Percentiles rank a stretch among this genome's conserved stretches.
phyloP scores from a whole-genome alignment of 306 rosid species.

The Cajanus cajan region DNA sequence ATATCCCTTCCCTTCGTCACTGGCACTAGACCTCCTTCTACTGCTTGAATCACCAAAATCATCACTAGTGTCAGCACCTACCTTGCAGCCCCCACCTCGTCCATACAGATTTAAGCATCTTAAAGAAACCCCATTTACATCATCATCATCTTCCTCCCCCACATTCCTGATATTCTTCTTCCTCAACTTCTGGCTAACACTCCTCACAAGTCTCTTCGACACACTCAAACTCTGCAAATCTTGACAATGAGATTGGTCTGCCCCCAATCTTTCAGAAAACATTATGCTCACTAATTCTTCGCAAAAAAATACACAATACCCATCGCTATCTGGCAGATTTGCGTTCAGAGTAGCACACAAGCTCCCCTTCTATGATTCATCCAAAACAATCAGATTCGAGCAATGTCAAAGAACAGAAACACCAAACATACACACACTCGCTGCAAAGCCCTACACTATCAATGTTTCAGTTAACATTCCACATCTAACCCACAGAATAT shows the following conservation, averaged over 20 bases:
- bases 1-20: constrained; percentile 87
- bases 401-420: constrained; percentile 19
- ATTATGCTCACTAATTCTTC: constrained; percentile 48
- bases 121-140: constrained; percentile 63
- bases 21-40: constrained; percentile 86
- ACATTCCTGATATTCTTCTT: constrained; percentile 58
- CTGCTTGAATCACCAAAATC: constrained; percentile 71
- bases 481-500: neutral
- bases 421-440: constrained; percentile 7
- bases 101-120: constrained; percentile 78
- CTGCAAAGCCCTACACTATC: neutral
- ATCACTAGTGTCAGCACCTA: constrained; percentile 92
- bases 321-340: constrained; percentile 38
- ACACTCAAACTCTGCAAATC: constrained; percentile 72
- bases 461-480: neutral
- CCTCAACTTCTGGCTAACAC: constrained; percentile 86
- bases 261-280: constrained; percentile 56
- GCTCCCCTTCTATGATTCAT: constrained; percentile 35
- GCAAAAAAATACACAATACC: constrained; percentile 30
- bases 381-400: constrained; percentile 31
- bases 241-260: constrained; percentile 58
- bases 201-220: constrained; percentile 84
- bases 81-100: constrained; percentile 96
- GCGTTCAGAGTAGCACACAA: constrained; percentile 24
- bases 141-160: constrained; percentile 61